Conservation (phyloP, 495 filamentous ascomycete genomes). For the Neurospora sp. region DNA sequence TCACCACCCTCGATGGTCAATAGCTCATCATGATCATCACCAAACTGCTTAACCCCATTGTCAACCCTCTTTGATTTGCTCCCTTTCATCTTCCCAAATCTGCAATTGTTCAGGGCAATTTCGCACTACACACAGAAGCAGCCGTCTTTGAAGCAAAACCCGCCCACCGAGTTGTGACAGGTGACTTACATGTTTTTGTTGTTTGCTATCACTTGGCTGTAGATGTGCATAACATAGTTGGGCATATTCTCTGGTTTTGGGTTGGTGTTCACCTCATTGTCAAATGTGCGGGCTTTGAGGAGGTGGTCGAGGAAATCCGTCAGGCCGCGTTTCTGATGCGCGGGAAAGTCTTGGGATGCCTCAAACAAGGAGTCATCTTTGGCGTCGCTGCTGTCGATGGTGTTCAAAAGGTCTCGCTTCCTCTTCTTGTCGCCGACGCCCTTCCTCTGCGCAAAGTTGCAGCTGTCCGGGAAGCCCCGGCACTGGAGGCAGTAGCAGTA, state of each 20-base stretch:
- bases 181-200: neutral
- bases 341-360: neutral
- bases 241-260: neutral
- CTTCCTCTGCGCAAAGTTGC: neutral
- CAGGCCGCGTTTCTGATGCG: neutral
- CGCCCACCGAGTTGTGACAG: neutral
- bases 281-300: neutral
- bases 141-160: neutral
- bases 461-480: neutral
- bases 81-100: neutral
- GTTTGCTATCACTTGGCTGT: neutral
- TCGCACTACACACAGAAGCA: neutral
- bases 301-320: neutral
- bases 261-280: neutral
- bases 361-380: neutral
- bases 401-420: neutral
- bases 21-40: neutral
- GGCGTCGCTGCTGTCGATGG: neutral
- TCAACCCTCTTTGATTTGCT: neutral
- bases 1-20: neutral
- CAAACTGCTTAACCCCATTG: neutral
- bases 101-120: neutral
- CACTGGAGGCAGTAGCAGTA: neutral
- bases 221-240: neutral
- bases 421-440: neutral